Percentiles rank a stretch among this genome's conserved stretches.
Evolutionary conservation across 2,329 filamentous ascomycete species (phyloP).

Genomic region (Elsinoe ampelina): DNA sequence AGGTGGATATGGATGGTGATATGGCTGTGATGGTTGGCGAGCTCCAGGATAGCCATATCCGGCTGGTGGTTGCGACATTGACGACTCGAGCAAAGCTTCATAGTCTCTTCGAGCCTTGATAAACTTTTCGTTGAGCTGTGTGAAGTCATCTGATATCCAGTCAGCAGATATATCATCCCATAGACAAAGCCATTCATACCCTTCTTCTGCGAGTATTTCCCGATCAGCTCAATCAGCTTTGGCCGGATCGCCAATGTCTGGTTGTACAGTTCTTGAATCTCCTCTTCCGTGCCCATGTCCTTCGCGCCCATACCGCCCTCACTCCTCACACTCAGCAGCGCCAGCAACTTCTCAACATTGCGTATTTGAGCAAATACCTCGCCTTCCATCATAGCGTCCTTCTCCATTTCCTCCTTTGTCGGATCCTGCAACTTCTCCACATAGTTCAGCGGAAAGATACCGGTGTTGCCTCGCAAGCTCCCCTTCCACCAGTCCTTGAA

Average conservation of each 20-base stretch:
- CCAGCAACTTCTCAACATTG: slow-evolving; percentile 73
- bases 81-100: slow-evolving; percentile 87
- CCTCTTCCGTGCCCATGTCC: slow-evolving; percentile 65
- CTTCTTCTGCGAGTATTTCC: slow-evolving; percentile 99
- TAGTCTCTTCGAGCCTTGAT: slow-evolving; percentile 98
- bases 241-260: slow-evolving; percentile 88
- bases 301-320: slow-evolving; percentile 55
- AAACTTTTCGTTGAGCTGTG: slow-evolving; percentile 97
- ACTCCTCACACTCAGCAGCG: slow-evolving; percentile 73
- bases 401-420: slow-evolving; percentile 84
- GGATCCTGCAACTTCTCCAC: slow-evolving; percentile 96
- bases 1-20: slow-evolving; percentile 44
- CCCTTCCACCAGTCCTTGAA: slow-evolving; percentile 99
- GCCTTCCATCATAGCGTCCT: slow-evolving; percentile 89
- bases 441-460: slow-evolving; percentile 97
- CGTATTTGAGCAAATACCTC: slow-evolving; percentile 70
- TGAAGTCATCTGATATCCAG: slow-evolving; percentile 72
- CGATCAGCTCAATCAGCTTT: slow-evolving; percentile 95
- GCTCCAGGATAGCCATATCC: slow-evolving; percentile 15
- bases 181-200: slow-evolving; percentile 42
- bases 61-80: slow-evolving; percentile 71
- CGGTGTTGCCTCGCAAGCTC: slow-evolving; percentile 84
- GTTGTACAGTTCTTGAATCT: slow-evolving; percentile 85
- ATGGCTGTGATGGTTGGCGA: slow-evolving; percentile 13
- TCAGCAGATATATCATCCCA: slow-evolving; percentile 14